Conservation (phyloP, 2,329 filamentous ascomycete species). For the Cladosporium cucumerinum region DNA sequence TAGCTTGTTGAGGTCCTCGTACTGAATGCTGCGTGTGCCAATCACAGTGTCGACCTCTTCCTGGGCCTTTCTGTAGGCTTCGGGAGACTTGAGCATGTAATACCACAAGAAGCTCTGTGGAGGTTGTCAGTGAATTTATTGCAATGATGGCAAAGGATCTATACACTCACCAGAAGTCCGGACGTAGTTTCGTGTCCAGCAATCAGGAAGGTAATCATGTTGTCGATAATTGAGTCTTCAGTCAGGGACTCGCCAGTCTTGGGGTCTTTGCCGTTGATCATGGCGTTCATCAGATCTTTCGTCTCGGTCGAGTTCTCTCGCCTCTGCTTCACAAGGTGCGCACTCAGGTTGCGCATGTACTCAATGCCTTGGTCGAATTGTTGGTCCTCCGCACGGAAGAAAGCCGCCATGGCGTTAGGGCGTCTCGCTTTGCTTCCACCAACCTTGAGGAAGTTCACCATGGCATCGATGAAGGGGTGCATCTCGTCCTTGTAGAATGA, state of each 20-base stretch:
- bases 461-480: constrained; percentile 67
- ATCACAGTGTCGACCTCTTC: constrained; percentile 65
- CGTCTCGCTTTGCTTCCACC: constrained; percentile 51
- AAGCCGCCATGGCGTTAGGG: constrained; percentile 39
- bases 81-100: constrained; percentile 62
- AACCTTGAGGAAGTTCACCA: constrained; percentile 59
- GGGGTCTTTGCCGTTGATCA: constrained; percentile 65
- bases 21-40: constrained; percentile 54
- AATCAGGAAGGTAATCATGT: constrained; percentile 67
- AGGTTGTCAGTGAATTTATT: not conserved
- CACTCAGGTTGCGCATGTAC: constrained; percentile 53
- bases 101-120: constrained; percentile 55
- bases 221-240: constrained; percentile 62
- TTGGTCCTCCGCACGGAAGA: constrained; percentile 41
- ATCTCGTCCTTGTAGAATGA: constrained; percentile 66
- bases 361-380: constrained; percentile 56
- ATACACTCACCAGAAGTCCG: constrained; percentile 53
- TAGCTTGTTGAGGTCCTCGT: constrained; percentile 62
- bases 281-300: constrained; percentile 66
- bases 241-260: constrained; percentile 64
- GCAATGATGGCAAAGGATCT: not conserved
- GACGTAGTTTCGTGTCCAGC: constrained; percentile 70
- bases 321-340: constrained; percentile 59
- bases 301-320: constrained; percentile 54
- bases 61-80: constrained; percentile 58